Evolutionary conservation across 1,139 yeast genomes (phyloP).

Genomic region (Arxiozyma slooffiae): DNA sequence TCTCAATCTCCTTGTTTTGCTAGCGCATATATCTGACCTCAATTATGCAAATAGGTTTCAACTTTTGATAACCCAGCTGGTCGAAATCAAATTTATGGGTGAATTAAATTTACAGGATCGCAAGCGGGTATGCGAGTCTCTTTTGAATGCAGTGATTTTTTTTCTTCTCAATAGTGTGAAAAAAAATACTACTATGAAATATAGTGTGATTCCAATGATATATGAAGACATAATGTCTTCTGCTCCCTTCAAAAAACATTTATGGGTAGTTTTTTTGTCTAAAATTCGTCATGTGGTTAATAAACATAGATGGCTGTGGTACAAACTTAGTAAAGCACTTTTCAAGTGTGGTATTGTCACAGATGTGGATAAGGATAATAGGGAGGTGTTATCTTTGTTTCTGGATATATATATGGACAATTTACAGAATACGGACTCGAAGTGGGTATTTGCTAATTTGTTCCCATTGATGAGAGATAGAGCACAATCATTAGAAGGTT

Average conservation of each 20-base stretch:
- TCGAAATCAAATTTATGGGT: constrained; percentile 6
- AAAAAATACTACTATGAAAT: constrained; percentile 3
- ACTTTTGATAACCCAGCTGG: constrained; percentile 15
- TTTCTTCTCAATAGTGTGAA: constrained; percentile 5
- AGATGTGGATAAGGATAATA: background rate
- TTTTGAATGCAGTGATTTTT: constrained; percentile 2
- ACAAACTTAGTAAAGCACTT: background rate
- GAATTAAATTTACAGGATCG: background rate
- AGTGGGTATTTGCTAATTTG: constrained; percentile 23
- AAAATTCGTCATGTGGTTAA: background rate
- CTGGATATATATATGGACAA: constrained; percentile 11
- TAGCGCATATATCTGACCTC: constrained; percentile 17
- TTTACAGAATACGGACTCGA: constrained; percentile 12
- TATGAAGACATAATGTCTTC: background rate
- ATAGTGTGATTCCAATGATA: background rate
- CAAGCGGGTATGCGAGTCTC: background rate
- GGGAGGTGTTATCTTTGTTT: background rate
- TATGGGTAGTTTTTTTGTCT: background rate
- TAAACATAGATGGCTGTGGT: background rate
- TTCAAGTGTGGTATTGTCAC: background rate
- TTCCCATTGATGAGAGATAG: constrained; percentile 16
- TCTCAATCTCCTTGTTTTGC: constrained; percentile 20
- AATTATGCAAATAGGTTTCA: constrained; percentile 21
- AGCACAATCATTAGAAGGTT: constrained; percentile 11
- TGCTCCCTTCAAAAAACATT: background rate